These are phyloP conservation scores for Ophiostoma fasciatum DNA, from an alignment of 2,329 filamentous ascomycete species.

Conservation along the genomic window DNA sequence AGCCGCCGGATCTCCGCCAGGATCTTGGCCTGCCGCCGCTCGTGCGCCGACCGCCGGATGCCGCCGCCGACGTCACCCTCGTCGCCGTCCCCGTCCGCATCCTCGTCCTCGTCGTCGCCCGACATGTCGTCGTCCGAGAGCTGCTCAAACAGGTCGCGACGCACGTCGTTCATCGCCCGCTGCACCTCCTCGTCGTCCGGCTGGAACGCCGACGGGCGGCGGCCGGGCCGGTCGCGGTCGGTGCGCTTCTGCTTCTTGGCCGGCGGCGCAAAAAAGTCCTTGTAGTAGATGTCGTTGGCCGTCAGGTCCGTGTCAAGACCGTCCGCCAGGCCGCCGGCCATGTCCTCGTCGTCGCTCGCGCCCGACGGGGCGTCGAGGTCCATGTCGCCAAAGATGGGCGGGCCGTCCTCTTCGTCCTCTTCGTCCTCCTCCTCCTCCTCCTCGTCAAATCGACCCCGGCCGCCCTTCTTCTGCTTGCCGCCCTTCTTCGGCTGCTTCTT, in stretches of 20 bases:
- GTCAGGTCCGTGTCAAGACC: constrained; percentile 33
- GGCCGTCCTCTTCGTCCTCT: constrained; percentile 57
- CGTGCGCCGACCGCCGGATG: constrained; percentile 68
- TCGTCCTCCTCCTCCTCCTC: constrained; percentile 23
- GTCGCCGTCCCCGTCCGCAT: constrained; percentile 20
- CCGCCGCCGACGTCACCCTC: constrained; percentile 57
- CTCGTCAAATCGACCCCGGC: constrained; percentile 5
- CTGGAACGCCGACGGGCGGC: constrained; percentile 28
- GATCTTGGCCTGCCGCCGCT: constrained; percentile 73
- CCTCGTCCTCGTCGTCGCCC: constrained; percentile 7
- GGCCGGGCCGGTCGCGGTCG: constrained; percentile 27
- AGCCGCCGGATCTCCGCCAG: constrained; percentile 82
- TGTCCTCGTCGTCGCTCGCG: constrained; percentile 39
- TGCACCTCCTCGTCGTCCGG: constrained; percentile 55
- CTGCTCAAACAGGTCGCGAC: constrained; percentile 82
- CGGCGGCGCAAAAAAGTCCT: constrained; percentile 85
- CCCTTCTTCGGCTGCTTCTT: constrained; percentile 12
- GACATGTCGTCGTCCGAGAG: constrained; percentile 38
- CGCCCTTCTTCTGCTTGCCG: background rate
- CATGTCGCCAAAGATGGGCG: constrained; percentile 72
- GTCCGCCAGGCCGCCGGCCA: constrained; percentile 32
- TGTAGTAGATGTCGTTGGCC: constrained; percentile 80
- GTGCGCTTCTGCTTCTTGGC: constrained; percentile 59
- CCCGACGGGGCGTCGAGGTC: constrained; percentile 61
- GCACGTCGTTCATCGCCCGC: constrained; percentile 67